These are phyloP conservation scores for Zalerion maritima DNA, from an alignment of 495 filamentous ascomycete species.

Conservation along the genomic window DNA sequence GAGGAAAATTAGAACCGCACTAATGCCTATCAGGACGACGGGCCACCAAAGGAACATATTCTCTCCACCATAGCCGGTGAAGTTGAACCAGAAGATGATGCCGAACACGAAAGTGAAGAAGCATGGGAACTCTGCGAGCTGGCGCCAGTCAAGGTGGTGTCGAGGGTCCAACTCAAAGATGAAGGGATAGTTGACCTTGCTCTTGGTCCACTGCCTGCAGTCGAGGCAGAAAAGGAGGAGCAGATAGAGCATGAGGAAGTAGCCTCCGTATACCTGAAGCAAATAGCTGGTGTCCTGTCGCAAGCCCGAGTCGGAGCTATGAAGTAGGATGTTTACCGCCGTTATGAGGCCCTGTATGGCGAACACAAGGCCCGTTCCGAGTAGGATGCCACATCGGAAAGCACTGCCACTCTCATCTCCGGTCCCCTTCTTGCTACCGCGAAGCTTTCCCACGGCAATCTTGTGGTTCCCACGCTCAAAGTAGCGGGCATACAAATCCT, in stretches of 20 bases:
- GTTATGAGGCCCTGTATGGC: constrained; percentile 59
- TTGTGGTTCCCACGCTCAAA: constrained; percentile 87
- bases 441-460: constrained; percentile 71
- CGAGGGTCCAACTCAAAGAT: constrained; percentile 91
- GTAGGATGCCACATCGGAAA: constrained; percentile 66
- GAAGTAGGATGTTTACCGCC: constrained; percentile 39
- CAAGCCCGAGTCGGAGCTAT: constrained; percentile 28
- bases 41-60: constrained; percentile 77
- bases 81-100: constrained; percentile 77
- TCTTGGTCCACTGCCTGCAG: constrained; percentile 63
- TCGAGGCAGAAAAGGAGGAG: constrained; percentile 63
- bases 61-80: constrained; percentile 46
- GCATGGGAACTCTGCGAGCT: constrained; percentile 70
- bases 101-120: constrained; percentile 67
- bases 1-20: constrained; percentile 53
- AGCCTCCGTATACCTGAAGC: constrained; percentile 73
- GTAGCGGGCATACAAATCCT: constrained; percentile 86
- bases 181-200: constrained; percentile 89
- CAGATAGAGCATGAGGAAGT: constrained; percentile 61
- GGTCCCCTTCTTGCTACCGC: constrained; percentile 46
- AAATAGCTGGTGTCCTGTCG: constrained; percentile 53
- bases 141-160: constrained; percentile 75
- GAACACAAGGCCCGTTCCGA: constrained; percentile 62
- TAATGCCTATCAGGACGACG: constrained; percentile 58
- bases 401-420: constrained; percentile 57